phyloP scores from a whole-genome alignment of 2,329 filamentous ascomycete genomes.

The Ceratocystis diversiconidia region DNA sequence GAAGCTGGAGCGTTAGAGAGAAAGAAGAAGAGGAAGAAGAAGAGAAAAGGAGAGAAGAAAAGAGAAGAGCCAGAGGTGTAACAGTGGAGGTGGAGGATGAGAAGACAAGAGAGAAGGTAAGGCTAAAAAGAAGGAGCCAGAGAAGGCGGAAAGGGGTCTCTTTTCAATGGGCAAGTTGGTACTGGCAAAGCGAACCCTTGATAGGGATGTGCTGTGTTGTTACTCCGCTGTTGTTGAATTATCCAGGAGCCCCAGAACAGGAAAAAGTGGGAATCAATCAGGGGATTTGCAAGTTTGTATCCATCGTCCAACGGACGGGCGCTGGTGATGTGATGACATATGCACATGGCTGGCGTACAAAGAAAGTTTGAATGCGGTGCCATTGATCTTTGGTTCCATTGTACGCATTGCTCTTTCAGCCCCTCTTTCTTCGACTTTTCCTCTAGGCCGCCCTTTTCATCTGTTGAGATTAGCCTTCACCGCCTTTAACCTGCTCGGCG shows the following conservation, averaged over 20 bases:
- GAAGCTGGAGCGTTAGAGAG: not conserved
- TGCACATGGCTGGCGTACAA: too few species aligned
- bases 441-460: too few species aligned
- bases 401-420: too few species aligned
- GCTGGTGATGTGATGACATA: too few species aligned
- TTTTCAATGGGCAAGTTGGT: conserved; percentile 11
- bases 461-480: too few species aligned
- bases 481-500: too few species aligned
- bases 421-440: too few species aligned
- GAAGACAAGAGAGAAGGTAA: conserved; percentile 11
- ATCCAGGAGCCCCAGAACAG: conserved; percentile 11
- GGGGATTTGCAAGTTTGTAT: conserved; percentile 5
- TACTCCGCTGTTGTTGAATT: not conserved
- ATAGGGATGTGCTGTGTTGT: not conserved
- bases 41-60: conserved; percentile 15
- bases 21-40: conserved; percentile 4
- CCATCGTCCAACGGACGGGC: too few species aligned
- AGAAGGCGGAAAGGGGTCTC: conserved; percentile 14
- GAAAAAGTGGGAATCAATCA: conserved; percentile 13
- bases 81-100: not conserved
- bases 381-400: too few species aligned
- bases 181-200: conserved; percentile 1
- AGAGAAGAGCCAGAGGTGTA: conserved; percentile 4
- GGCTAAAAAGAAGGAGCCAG: conserved; percentile 1
- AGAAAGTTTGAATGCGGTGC: too few species aligned